Base-by-base conservation (phyloP, 2,329 filamentous ascomycete genomes). In the Helotiales sp. region DNA sequence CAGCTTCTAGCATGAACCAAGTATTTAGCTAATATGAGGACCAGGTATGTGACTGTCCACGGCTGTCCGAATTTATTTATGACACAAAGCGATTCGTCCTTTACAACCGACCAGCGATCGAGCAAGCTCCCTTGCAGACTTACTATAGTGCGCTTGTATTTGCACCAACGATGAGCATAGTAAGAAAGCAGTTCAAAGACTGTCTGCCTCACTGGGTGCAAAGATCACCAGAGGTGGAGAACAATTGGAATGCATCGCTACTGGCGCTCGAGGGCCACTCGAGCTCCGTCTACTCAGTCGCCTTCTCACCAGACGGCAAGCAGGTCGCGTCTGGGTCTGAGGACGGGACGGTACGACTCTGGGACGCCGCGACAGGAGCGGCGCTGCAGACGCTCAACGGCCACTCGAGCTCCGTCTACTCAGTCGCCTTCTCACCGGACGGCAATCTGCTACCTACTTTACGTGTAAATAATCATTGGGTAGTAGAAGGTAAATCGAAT, bases 111-210 rank as follows among this genome's bases (percentile, higher is more conserved):
- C 59, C 45, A 20, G 20, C 60, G 4, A 49, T 71, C 59, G 69
- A 72, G 30, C 52, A 70, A 32, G 67, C 67, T 11, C 69, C 70
- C 13, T 64, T 72, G 11, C 69, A 71, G 30, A 1, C 66, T 47
- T 72, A 72, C 54, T 68, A 50, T 37, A 49, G 55, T 15, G 64
- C 70, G 0, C 63, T 72, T 45, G 30, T 58, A 15, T 80, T 80
- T 69, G 72, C 75, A 17, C 79, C 77, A 54, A 30, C 65, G 11
- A 59, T 64, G 2, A 78, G 75, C 62, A 68, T 74, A 30, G 47
- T 78, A 32, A 71, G 76, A 34, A 67, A 34, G 3, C 20, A 20
- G 32, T 58, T 58, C 22, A 20, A 58, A 20, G 2, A 20, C 5
- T 58, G 17, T 58, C 37, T 58, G 6, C 54, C 54, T 40, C 26